Percentiles rank a stretch among this genome's conserved stretches.
phyloP scores from a whole-genome alignment of 2,329 filamentous ascomycete genomes.

The Colletotrichum liriopes region DNA sequence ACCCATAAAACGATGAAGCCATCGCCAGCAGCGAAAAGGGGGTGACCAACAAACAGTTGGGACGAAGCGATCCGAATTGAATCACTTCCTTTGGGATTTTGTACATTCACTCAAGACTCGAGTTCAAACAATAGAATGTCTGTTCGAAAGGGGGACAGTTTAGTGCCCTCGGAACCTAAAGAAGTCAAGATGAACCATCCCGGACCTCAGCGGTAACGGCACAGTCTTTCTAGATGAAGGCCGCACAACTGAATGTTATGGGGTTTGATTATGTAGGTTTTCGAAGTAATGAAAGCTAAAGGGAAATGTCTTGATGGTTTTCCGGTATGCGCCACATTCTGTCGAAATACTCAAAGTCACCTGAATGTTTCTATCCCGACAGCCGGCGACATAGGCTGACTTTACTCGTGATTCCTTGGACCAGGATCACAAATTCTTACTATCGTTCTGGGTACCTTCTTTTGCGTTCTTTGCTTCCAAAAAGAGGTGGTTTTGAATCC shows the following conservation, averaged over 20 bases:
- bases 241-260: background rate
- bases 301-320: fast-evolving
- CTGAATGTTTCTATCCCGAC: background rate
- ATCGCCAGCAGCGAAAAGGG: background rate
- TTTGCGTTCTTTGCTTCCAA: too few relatives aligned
- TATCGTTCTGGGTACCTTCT: background rate
- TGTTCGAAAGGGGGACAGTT: too few relatives aligned
- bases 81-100: too few relatives aligned
- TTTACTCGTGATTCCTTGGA: too few relatives aligned
- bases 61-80: background rate
- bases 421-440: too few relatives aligned
- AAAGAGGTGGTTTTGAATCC: too few relatives aligned
- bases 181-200: background rate
- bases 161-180: too few relatives aligned
- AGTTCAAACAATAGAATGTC: background rate
- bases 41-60: too few relatives aligned
- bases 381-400: too few relatives aligned
- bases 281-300: background rate
- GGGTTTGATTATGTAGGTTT: too few relatives aligned
- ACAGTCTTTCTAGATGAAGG: background rate
- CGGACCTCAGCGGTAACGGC: background rate
- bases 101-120: background rate
- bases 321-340: background rate
- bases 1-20: background rate
- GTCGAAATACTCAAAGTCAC: background rate